Conservation (phyloP, 2,329 filamentous ascomycete species). For the Aureobasidium sp. region DNA sequence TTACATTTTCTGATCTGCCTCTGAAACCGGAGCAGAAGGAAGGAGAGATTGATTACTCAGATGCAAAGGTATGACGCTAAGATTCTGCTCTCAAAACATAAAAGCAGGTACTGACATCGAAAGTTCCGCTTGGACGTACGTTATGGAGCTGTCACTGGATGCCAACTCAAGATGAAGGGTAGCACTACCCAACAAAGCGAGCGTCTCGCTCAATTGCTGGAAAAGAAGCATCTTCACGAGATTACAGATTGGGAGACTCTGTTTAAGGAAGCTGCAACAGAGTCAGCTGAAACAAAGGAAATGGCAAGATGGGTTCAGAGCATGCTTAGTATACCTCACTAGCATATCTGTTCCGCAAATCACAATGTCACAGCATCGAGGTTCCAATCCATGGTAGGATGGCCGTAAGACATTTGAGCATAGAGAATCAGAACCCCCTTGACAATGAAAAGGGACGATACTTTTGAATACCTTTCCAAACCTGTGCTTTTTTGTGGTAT, state of each 20-base stretch:
- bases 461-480: background rate
- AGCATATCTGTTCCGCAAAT: background rate
- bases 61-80: slow-evolving; percentile 4
- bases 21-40: background rate
- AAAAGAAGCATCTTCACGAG: slow-evolving; percentile 40
- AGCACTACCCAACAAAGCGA: background rate
- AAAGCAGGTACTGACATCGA: background rate
- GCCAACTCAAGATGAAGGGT: slow-evolving; percentile 29
- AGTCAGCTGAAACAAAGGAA: background rate
- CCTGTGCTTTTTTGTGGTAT: background rate
- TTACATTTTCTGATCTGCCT: slow-evolving; percentile 48
- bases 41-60: slow-evolving; percentile 5
- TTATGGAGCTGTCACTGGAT: slow-evolving; percentile 51
- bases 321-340: slow-evolving; percentile 18
- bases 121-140: slow-evolving; percentile 33
- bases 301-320: slow-evolving; percentile 21
- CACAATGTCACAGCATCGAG: background rate
- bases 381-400: background rate
- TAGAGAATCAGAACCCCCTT: background rate
- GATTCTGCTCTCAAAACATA: background rate
- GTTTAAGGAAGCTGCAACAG: slow-evolving; percentile 11
- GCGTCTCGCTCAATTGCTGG: slow-evolving; percentile 27
- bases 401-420: background rate
- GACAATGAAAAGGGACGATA: background rate
- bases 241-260: slow-evolving; percentile 35